A percentile compares a stretch with the other conserved stretches of the same genome.
Conservation (phyloP, 371 early-diverging fungal genomes). For the Mortierella sp. region DNA sequence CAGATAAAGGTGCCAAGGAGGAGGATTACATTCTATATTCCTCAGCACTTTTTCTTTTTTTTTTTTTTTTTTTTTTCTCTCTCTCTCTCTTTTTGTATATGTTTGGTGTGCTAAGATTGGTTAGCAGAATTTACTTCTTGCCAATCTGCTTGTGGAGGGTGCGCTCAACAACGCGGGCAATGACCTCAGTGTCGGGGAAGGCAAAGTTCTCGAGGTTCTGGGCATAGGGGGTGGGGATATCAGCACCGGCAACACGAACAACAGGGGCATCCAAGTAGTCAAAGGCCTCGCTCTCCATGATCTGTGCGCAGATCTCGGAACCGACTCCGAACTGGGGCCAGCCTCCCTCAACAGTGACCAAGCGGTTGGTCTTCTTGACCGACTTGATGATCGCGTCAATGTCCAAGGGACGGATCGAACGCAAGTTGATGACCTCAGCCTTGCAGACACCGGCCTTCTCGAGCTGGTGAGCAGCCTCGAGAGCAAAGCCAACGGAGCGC, state of each 20-base stretch:
- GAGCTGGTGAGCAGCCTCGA: constrained; percentile 93
- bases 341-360: constrained; percentile 98
- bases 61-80: no score
- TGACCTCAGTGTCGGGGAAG: constrained; percentile 90
- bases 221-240: constrained; percentile 99
- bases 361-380: constrained; percentile 97
- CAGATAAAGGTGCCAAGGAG: no score
- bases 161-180: constrained; percentile 80
- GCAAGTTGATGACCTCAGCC: constrained; percentile 95
- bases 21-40: no score
- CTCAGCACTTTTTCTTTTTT: no score
- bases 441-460: constrained; percentile 85
- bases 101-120: no score
- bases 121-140: no score
- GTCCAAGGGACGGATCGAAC: constrained; percentile 98
- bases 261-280: constrained; percentile 98
- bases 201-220: constrained; percentile 92
- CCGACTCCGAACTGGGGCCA: constrained; percentile 99
- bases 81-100: no score
- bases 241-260: constrained; percentile 95
- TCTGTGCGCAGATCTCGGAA: constrained; percentile 96
- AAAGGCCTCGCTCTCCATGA: constrained; percentile 95
- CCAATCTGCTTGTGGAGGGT: constrained; percentile 64
- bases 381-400: constrained; percentile 91
- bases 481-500: constrained; percentile 85